These are phyloP conservation scores for Saccharomyces jurei DNA, from an alignment of 805 yeast species.

Conservation along the genomic window DNA sequence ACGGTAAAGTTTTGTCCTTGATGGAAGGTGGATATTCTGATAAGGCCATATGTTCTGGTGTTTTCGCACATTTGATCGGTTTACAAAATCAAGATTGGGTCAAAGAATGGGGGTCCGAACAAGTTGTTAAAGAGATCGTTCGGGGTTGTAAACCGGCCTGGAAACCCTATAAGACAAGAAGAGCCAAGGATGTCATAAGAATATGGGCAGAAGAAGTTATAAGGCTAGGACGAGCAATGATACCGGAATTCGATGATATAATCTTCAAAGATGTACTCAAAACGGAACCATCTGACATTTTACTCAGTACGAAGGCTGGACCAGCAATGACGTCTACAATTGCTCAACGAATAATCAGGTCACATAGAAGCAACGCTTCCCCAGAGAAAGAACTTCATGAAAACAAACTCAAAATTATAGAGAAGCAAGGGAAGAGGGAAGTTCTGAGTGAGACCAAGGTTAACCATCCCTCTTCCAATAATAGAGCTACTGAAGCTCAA, in stretches of 20 bases:
- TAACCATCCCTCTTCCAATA: background rate
- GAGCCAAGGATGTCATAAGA: slow-evolving; percentile 42
- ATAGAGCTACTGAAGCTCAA: slow-evolving; percentile 9
- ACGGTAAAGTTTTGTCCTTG: slow-evolving; percentile 57
- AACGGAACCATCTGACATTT: background rate
- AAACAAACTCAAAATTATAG: slow-evolving; percentile 1
- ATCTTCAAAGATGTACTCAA: slow-evolving; percentile 13
- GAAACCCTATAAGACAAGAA: slow-evolving; percentile 46
- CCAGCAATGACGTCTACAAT: slow-evolving; percentile 3
- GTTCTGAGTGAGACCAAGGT: background rate
- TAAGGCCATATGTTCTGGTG: slow-evolving; percentile 71
- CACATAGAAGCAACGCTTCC: slow-evolving; percentile 7
- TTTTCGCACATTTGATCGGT: slow-evolving; percentile 71
- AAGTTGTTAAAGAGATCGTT: slow-evolving; percentile 54
- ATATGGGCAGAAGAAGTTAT: slow-evolving; percentile 61
- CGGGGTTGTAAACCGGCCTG: slow-evolving; percentile 64
- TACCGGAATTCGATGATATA: slow-evolving; percentile 37
- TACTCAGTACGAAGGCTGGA: background rate
- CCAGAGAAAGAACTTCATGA: background rate
- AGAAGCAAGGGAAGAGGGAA: slow-evolving; percentile 2
- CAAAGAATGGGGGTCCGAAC: slow-evolving; percentile 53
- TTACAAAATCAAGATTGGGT: slow-evolving; percentile 52
- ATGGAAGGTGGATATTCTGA: slow-evolving; percentile 86
- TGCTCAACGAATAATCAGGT: slow-evolving; percentile 22
- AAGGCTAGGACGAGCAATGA: slow-evolving; percentile 52